Percentiles rank a stretch among this genome's conserved stretches.
Conservation (phyloP, 768 basidiomycete genomes). For the Panaeolus papilionaceus region DNA sequence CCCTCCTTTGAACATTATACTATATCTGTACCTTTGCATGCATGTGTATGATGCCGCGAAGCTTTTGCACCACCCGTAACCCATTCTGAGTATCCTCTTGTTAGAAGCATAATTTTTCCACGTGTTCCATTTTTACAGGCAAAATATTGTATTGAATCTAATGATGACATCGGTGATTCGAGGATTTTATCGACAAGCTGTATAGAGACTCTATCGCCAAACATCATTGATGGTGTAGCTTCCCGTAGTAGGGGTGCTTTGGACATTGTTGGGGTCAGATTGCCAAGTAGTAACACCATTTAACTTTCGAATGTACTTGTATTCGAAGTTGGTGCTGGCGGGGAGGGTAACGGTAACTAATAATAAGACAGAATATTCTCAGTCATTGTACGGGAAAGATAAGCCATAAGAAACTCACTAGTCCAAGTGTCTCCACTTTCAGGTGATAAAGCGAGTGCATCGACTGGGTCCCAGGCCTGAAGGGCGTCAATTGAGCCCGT, state of each 20-base stretch:
- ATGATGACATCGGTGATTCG: too few species aligned
- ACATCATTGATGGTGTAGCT: slow-evolving; percentile 42
- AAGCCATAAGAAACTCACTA: slow-evolving; percentile 47
- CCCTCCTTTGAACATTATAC: not conserved
- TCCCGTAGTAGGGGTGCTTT: slow-evolving; percentile 56
- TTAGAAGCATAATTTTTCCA: not conserved
- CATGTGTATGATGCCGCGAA: not conserved
- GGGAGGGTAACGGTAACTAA: slow-evolving; percentile 69
- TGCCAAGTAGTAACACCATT: slow-evolving; percentile 72
- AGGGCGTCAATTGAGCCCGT: slow-evolving; percentile 64
- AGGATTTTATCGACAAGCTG: too few species aligned
- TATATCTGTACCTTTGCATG: not conserved
- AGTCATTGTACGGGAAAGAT: not conserved
- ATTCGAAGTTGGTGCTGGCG: slow-evolving; percentile 58
- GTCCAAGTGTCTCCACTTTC: slow-evolving; percentile 72
- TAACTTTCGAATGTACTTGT: slow-evolving; percentile 73
- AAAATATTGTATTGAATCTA: not conserved
- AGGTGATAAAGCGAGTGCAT: slow-evolving; percentile 59
- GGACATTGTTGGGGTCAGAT: slow-evolving; percentile 61
- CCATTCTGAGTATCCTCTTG: not conserved
- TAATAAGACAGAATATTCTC: slow-evolving; percentile 8
- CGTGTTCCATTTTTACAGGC: not conserved
- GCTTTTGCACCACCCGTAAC: not conserved
- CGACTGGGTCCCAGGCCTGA: slow-evolving; percentile 63
- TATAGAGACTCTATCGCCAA: slow-evolving; percentile 41